These are phyloP conservation scores for Fusarium nodosum DNA, from an alignment of 2,329 filamentous ascomycete species.

Conservation along the genomic window DNA sequence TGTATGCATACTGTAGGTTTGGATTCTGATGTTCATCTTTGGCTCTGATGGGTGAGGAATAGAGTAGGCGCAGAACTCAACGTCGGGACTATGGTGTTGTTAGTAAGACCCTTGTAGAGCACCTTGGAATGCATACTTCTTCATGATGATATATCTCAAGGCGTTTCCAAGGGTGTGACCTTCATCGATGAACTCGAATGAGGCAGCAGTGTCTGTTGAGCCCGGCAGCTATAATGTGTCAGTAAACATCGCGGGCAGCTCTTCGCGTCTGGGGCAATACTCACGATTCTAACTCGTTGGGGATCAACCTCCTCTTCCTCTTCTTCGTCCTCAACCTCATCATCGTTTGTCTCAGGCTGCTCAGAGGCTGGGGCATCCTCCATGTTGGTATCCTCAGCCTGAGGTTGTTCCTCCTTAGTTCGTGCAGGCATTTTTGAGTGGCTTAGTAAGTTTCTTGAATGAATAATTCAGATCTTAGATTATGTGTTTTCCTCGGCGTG, in stretches of 20 bases:
- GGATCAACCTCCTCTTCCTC: constrained; percentile 63
- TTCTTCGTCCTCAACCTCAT: constrained; percentile 58
- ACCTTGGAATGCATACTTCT: constrained; percentile 77
- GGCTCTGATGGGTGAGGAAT: constrained; percentile 96
- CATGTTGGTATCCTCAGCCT: constrained; percentile 58
- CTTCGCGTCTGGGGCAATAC: constrained; percentile 27
- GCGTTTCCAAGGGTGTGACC: constrained; percentile 97
- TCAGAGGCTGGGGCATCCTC: constrained; percentile 60
- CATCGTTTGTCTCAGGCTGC: constrained; percentile 53
- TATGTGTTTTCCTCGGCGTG: background rate
- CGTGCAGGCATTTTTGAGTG: constrained; percentile 57
- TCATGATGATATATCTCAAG: constrained; percentile 95
- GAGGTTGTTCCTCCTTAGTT: constrained; percentile 53
- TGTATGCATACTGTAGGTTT: constrained; percentile 86
- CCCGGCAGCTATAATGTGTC: constrained; percentile 76
- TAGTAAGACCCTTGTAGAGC: constrained; percentile 1
- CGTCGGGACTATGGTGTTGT: constrained; percentile 77
- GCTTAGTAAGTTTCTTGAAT: background rate
- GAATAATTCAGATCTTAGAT: background rate
- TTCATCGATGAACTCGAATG: constrained; percentile 94
- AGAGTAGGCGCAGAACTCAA: constrained; percentile 98
- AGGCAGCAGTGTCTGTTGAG: constrained; percentile 87
- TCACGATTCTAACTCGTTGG: constrained; percentile 74
- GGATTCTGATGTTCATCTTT: constrained; percentile 97
- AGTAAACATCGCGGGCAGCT: background rate